Base-by-base conservation (phyloP, 768 basidiomycete genomes). In the Lactarius deliciosus region DNA sequence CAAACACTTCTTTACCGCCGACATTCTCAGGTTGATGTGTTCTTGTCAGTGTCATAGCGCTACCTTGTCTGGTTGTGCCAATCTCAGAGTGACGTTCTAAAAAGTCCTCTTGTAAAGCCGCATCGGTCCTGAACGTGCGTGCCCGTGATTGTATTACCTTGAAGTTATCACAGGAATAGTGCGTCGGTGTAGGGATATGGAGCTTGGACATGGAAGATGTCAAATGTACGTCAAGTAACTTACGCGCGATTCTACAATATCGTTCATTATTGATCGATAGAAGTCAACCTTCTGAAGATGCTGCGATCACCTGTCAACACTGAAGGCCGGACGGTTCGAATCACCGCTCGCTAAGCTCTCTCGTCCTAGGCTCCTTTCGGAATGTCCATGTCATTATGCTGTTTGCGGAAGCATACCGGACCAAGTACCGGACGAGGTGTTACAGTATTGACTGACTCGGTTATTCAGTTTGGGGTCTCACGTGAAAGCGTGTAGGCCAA, bases 311-410 rank as follows among this genome's bases (percentile, higher is more conserved):
- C 34, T 61, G 15, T 47, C 43, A 56, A 5, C 18, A 38, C 55
- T 40, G 25, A 28, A 50, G 50, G 30, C 6, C 18, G 18, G 60
- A 16, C 43, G 50, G 28, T 38, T 18, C 22, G 59, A 57, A 61
- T n/a, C 13, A n/a, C 28, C 13, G n/a, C 36, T 45, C 45, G 11
- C 36, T 45, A 20, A n/a, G 18, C 7, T 8, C 10, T 38, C 60
- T 18, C 30, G 22, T 41, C 61, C 65, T 66, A 66, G 58, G 3
- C 61, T 54, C 32, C 11, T 63, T 54, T 59, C 47, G 65, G 61
- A 15, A 57, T n/a, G 22, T 32, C 56, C 30, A 53, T 40, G 16
- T 40, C 45, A 53, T 16, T 38, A 58, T 10, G 15, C n/a, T 25
- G 11, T 32, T n/a, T 50, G n/a, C 50, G 16, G 50, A 43, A 53